Evolutionary conservation across 768 basidiomycete species (phyloP).

Genomic region (Termitomyces sp.): DNA sequence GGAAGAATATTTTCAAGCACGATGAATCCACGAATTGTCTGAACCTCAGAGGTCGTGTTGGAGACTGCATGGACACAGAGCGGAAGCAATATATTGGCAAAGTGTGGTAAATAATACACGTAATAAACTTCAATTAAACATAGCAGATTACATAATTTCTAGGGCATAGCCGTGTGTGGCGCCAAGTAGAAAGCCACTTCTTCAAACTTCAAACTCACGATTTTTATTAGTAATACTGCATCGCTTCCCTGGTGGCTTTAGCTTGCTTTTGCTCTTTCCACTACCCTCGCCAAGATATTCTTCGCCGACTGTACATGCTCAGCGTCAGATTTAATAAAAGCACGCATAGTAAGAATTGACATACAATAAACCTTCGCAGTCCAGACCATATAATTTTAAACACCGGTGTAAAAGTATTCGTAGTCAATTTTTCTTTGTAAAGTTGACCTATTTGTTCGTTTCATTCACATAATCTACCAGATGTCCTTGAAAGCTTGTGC

Average conservation of each 20-base stretch:
- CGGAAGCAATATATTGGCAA: not conserved
- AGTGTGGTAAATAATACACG: conserved; percentile 3
- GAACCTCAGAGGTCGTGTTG: conserved; percentile 7
- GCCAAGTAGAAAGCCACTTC: not conserved
- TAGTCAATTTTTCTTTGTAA: conserved; percentile 6
- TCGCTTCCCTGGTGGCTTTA: conserved; percentile 4
- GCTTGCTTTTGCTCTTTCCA: conserved; percentile 2
- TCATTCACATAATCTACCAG: conserved; percentile 15
- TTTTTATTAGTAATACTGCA: not conserved
- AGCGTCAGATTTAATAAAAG: not conserved
- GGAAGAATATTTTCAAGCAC: not conserved
- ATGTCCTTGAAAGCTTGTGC: not conserved
- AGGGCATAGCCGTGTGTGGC: conserved; percentile 3
- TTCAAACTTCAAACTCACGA: no score
- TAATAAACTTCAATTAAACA: not conserved
- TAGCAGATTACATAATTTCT: conserved; percentile 7
- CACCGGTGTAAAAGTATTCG: conserved; percentile 13
- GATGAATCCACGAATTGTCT: conserved; percentile 8
- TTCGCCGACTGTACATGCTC: conserved; percentile 6
- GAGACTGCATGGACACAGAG: not conserved
- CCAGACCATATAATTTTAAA: conserved; percentile 20
- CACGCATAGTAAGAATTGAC: not conserved
- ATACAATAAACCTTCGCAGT: conserved; percentile 21
- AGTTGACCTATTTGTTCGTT: conserved; percentile 14
- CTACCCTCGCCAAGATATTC: conserved; percentile 9